phyloP scores from a whole-genome alignment of 2,329 filamentous ascomycete species.

The Claviceps purpurea region DNA sequence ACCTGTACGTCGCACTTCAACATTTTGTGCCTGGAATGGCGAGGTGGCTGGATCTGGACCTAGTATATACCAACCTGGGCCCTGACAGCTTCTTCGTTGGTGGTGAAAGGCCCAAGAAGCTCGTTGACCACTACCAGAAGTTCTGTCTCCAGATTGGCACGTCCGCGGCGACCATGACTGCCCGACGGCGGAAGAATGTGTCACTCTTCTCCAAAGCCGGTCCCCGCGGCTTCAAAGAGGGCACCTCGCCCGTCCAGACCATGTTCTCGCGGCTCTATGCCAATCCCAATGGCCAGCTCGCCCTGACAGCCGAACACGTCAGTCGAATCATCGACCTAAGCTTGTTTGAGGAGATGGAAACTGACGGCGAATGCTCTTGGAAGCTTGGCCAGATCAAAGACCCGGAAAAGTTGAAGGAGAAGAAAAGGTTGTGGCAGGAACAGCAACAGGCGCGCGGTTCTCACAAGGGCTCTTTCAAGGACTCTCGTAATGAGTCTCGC shows the following conservation, averaged over 20 bases:
- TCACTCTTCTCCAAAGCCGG: constrained; percentile 9
- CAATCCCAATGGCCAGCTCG: neutral
- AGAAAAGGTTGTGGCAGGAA: neutral
- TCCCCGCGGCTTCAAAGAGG: constrained; percentile 16
- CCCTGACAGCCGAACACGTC: neutral
- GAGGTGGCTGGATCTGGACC: constrained; percentile 28
- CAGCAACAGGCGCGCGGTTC: neutral
- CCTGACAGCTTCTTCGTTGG: constrained; percentile 22
- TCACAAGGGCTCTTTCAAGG: neutral
- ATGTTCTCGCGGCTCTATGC: constrained; percentile 18
- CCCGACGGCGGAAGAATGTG: constrained; percentile 4
- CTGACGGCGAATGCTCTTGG: constrained; percentile 8
- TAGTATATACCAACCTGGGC: constrained; percentile 16
- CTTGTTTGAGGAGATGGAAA: constrained; percentile 5
- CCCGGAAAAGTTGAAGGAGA: constrained; percentile 7
- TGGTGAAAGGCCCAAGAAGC: constrained; percentile 16
- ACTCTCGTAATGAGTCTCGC: neutral
- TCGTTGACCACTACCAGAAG: constrained; percentile 21
- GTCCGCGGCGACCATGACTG: constrained; percentile 11
- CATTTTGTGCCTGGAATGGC: too few species aligned
- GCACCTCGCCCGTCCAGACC: constrained; percentile 16
- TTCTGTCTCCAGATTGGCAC: constrained; percentile 25
- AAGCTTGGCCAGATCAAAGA: constrained; percentile 10
- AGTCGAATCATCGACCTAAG: neutral
- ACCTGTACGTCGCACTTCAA: constrained; percentile 27